Evolutionary conservation across 2,329 filamentous ascomycete species (phyloP).

Genomic region (Rutstroemia sp.): DNA sequence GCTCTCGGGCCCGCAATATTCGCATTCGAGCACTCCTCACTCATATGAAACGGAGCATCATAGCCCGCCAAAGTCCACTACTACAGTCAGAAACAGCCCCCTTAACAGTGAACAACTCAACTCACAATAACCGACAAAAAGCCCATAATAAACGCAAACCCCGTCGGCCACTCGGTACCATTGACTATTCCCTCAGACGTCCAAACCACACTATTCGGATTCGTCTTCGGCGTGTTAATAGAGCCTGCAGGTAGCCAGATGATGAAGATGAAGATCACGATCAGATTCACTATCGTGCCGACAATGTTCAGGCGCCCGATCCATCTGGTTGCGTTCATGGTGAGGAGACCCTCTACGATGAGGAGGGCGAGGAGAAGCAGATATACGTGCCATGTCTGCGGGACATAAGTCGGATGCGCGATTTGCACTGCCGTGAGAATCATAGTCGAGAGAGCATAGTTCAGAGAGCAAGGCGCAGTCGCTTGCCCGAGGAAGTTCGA

Average conservation of each 20-base stretch:
- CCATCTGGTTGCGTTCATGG: conserved; percentile 31
- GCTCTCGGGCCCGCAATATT: conserved; percentile 57
- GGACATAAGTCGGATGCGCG: conserved; percentile 27
- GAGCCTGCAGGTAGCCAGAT: conserved; percentile 19
- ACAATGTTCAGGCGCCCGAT: conserved; percentile 10
- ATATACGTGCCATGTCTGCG: conserved; percentile 31
- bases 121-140: conserved; percentile 50
- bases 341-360: conserved; percentile 27
- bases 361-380: conserved; percentile 28
- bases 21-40: conserved; percentile 61
- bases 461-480: conserved; percentile 21
- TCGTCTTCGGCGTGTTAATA: conserved; percentile 9
- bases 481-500: conserved; percentile 13
- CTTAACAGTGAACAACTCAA: not conserved
- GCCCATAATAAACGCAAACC: conserved; percentile 53
- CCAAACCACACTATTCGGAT: conserved; percentile 10
- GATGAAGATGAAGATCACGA: conserved; percentile 30
- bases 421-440: conserved; percentile 30
- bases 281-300: conserved; percentile 23
- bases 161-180: conserved; percentile 50
- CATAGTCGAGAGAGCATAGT: conserved; percentile 31
- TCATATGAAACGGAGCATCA: conserved; percentile 56
- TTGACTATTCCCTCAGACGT: conserved; percentile 37
- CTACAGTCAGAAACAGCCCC: no score
- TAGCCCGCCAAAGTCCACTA: conserved; percentile 44